These are phyloP conservation scores for Silene vulgaris DNA, from an alignment of 179 eudicot genomes.

Conservation along the genomic window DNA sequence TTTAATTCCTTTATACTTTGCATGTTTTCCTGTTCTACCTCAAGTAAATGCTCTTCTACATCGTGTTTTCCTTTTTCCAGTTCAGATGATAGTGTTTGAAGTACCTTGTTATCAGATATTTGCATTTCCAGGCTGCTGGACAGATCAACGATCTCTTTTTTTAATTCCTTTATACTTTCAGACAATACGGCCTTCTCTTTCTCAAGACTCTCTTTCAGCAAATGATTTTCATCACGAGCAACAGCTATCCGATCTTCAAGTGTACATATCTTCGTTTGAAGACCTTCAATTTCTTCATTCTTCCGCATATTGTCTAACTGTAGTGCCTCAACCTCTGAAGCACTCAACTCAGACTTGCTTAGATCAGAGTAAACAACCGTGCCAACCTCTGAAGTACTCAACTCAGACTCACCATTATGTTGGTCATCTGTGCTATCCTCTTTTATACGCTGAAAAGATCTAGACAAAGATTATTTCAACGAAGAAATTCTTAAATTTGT, in stretches of 20 bases:
- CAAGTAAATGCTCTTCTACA: conserved; percentile 45
- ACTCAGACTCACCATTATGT: conserved; percentile 20
- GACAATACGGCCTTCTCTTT: conserved; percentile 38
- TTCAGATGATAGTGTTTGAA: conserved; percentile 44
- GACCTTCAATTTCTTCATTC: conserved; percentile 40
- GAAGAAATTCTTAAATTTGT: conserved; percentile 21
- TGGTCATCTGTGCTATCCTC: conserved; percentile 24
- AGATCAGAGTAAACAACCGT: conserved; percentile 25
- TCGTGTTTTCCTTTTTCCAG: conserved; percentile 56
- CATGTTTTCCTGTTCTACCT: conserved; percentile 56
- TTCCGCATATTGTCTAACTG: conserved; percentile 28
- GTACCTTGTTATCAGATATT: conserved; percentile 44
- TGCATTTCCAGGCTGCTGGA: conserved; percentile 41
- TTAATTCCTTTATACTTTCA: conserved; percentile 37
- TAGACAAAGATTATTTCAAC: conserved; percentile 20
- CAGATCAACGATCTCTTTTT: conserved; percentile 37
- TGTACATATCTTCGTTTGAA: conserved; percentile 30
- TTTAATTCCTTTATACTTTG: conserved; percentile 34
- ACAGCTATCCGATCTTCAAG: conserved; percentile 44
- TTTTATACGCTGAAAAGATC: conserved; percentile 13
- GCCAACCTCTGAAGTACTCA: conserved; percentile 23
- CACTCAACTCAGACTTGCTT: conserved; percentile 26
- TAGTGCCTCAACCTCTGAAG: conserved; percentile 34
- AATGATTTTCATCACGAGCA: conserved; percentile 34
- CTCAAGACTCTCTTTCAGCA: conserved; percentile 42